phyloP scores from a whole-genome alignment of 1,284 basidiomycete genomes.

The Leccinum angustisporum region DNA sequence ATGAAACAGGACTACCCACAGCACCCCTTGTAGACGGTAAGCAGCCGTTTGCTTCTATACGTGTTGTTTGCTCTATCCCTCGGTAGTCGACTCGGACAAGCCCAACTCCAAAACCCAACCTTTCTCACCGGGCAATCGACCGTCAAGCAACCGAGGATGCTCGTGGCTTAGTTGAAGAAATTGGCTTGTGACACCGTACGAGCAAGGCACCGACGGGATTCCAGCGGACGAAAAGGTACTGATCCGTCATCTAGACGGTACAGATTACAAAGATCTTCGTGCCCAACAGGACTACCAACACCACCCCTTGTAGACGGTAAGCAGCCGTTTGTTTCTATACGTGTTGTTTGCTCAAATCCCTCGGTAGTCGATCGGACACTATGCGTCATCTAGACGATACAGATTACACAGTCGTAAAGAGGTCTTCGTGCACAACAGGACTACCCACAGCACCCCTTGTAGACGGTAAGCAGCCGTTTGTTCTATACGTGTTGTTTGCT shows the following conservation, averaged over 20 bases:
- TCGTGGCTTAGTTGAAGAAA: conserved; percentile 96
- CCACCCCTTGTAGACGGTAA: no score
- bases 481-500: no score
- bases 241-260: no score
- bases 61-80: conserved; percentile 5
- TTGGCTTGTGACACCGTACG: conserved; percentile 33
- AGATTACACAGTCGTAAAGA: conserved; percentile 33
- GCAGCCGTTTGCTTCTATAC: conserved; percentile 29
- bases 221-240: no score
- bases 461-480: no score
- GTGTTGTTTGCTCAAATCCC: no score
- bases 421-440: no score
- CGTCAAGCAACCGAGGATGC: conserved; percentile 89
- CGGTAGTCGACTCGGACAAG: conserved; percentile 88
- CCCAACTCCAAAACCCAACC: conserved; percentile 99
- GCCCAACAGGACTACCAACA: no score
- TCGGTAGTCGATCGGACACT: no score
- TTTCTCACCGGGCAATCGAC: conserved; percentile 79
- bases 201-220: conserved; percentile 15
- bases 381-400: conserved; percentile 74
- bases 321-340: no score
- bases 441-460: no score
- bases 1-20: conserved; percentile 32
- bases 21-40: conserved; percentile 65
- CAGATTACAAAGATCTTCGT: conserved; percentile 60